A percentile compares a stretch with the other conserved stretches of the same genome.
Evolutionary conservation across 768 basidiomycete species (phyloP).

Genomic region (Pulveroboletus sp.): DNA sequence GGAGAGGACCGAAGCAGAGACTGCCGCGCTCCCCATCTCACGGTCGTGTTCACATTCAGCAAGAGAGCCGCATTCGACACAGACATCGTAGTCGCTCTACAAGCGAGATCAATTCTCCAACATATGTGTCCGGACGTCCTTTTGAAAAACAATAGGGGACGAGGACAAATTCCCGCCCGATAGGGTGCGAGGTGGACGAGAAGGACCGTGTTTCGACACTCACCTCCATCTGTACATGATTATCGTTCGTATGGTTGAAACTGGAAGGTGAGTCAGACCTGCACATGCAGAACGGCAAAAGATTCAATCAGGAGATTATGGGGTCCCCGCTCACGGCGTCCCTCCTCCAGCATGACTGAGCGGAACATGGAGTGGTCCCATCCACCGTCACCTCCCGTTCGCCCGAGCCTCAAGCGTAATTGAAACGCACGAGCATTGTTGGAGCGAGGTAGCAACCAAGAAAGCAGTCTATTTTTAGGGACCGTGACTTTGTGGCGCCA

Average conservation of each 20-base stretch:
- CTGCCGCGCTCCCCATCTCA: slow-evolving; percentile 13
- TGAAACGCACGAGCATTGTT: slow-evolving; percentile 13
- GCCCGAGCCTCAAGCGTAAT: slow-evolving; percentile 7
- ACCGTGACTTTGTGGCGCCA: slow-evolving; percentile 17
- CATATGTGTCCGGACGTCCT: neutral
- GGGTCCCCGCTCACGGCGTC: neutral
- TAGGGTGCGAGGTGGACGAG: slow-evolving; percentile 13
- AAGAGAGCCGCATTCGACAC: slow-evolving; percentile 64
- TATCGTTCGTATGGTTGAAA: slow-evolving; percentile 67
- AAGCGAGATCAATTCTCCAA: slow-evolving; percentile 11
- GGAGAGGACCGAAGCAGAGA: neutral
- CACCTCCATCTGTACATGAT: slow-evolving; percentile 75
- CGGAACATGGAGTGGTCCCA: neutral
- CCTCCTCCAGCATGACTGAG: neutral
- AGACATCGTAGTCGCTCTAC: slow-evolving; percentile 72
- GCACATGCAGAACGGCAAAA: neutral
- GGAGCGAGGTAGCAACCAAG: slow-evolving; percentile 11
- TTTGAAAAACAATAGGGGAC: neutral
- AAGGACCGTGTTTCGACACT: slow-evolving; percentile 19
- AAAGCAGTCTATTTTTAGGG: slow-evolving; percentile 6
- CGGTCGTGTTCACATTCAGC: slow-evolving; percentile 64
- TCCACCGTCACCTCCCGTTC: slow-evolving; percentile 10
- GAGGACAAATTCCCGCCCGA: slow-evolving; percentile 15
- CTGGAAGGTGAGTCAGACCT: slow-evolving; percentile 34
- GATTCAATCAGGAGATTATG: neutral